These are phyloP conservation scores for Knufia petricola DNA, from an alignment of 2,329 filamentous ascomycete species.

Conservation along the genomic window DNA sequence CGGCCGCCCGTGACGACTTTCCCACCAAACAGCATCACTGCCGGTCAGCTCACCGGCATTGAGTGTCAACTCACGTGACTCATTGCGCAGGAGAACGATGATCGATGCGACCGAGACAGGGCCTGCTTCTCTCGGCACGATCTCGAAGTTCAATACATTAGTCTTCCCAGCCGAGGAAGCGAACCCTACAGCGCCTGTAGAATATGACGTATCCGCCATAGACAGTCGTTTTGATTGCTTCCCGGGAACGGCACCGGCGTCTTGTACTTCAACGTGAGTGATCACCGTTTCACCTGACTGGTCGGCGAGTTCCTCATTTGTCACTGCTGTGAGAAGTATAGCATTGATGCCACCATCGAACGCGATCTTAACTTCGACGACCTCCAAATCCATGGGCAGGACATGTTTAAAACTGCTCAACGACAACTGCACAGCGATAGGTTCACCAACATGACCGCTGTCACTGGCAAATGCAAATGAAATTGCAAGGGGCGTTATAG, in stretches of 20 bases:
- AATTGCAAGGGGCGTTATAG: constrained; percentile 40
- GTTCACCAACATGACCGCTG: constrained; percentile 52
- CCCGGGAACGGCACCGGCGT: constrained; percentile 17
- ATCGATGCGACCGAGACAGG: constrained; percentile 58
- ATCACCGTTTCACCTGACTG: constrained; percentile 24
- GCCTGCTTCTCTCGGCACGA: constrained; percentile 73
- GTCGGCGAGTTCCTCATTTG: constrained; percentile 21
- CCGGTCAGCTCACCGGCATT: constrained; percentile 40
- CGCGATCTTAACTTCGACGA: constrained; percentile 42
- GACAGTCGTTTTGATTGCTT: constrained; percentile 1
- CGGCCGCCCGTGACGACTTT: constrained; percentile 28
- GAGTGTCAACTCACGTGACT: constrained; percentile 59
- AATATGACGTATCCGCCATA: not conserved
- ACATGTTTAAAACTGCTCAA: constrained; percentile 41
- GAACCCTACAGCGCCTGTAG: not conserved
- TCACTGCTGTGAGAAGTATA: constrained; percentile 32
- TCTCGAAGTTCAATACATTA: constrained; percentile 60
- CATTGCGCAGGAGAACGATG: constrained; percentile 52
- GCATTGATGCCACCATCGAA: constrained; percentile 43
- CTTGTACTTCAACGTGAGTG: constrained; percentile 28
- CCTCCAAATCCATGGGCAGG: constrained; percentile 36
- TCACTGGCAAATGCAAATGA: constrained; percentile 44
- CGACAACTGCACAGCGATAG: constrained; percentile 46
- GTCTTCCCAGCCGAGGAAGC: constrained; percentile 56
- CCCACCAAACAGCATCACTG: constrained; percentile 35